Evolutionary conservation across 176 grass and related monocot species (phyloP), one percentile per base, ranked within the genome.

Genomic region (Ensete ventricosum): DNA sequence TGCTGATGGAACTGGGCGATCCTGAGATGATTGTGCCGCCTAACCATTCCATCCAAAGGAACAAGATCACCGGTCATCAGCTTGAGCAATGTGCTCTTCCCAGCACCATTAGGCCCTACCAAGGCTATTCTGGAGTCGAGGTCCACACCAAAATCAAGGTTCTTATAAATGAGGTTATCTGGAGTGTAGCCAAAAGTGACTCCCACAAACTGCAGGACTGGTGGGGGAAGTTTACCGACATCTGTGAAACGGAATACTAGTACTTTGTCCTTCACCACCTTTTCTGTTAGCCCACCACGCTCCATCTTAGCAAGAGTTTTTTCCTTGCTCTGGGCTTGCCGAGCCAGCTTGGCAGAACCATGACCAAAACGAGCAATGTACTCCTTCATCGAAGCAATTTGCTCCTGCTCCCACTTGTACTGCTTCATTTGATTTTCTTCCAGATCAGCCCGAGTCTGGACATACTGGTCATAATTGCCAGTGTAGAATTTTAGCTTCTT

Each of bases 341-440:
- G 78, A n/a, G 78, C 78, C 9, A 80, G 57, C 58, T 80, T 80
- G 13, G 78, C 78, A 53, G 78, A 80, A 20, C 78, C 78, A 53
- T 80, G 78, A 27, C 78, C 78, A 19, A 80, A 80, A 29, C 78
- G 78, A 51, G 78, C 78, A 53, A 80, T 80, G 49, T 80, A 80
- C 43, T 62, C 78, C n/a, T 80, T 80, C 78, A 80, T 80, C 3
- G 78, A 80, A n/a, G 78, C 10, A 29, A 80, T 80, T n/a, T 80
- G 78, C 48, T 80, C 78, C 50, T 80, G 73, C 43, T 83, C 75
- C 81, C 81, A 77, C 19, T 72, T 73, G 13, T 83, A 71, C 68
- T 78, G 68, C 66, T 83, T 83, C 81, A 76, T 83, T 54, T 83
- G 81, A 24, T 83, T 83, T 43, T 83, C 81, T 62, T 77, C 67